Conservation (phyloP, 495 filamentous ascomycete species). For the Annulohypoxylon bovei region DNA sequence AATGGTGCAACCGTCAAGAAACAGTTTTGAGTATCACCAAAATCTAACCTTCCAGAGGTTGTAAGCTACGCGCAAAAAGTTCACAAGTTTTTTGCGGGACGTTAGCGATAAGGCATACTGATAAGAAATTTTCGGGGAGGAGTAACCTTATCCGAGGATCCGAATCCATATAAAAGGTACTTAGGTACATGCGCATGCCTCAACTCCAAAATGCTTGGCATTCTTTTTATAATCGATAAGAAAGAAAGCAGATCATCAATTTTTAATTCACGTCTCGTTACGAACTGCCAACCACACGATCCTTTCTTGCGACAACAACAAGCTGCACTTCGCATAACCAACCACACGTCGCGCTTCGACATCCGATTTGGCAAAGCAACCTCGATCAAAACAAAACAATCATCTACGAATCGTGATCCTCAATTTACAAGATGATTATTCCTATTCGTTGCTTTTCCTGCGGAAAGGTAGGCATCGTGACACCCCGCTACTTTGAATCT, state of each 20-base stretch:
- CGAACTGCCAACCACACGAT: neutral
- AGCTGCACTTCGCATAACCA: neutral
- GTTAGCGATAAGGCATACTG: neutral
- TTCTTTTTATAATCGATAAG: constrained; percentile 4
- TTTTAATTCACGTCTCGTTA: constrained; percentile 8
- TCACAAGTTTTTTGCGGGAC: constrained; percentile 41
- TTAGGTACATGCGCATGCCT: neutral
- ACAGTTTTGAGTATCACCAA: constrained; percentile 9
- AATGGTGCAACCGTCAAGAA: neutral
- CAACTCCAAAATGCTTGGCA: neutral
- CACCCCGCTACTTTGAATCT: neutral
- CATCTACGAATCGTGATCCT: constrained; percentile 11
- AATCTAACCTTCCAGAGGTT: neutral
- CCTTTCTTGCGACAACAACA: neutral
- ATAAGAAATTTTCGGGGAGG: constrained; percentile 3
- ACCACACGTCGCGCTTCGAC: neutral
- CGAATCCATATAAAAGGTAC: neutral
- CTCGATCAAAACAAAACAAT: neutral
- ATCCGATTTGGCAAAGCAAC: neutral
- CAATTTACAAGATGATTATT: constrained; percentile 82
- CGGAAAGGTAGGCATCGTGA: constrained; percentile 77
- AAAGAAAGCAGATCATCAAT: constrained; percentile 1
- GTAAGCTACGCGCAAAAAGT: constrained; percentile 29
- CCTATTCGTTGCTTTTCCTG: constrained; percentile 98
- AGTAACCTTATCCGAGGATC: neutral